phyloP scores from a whole-genome alignment of 1,284 basidiomycete genomes.

The Phellopilus nigrolimitatus region DNA sequence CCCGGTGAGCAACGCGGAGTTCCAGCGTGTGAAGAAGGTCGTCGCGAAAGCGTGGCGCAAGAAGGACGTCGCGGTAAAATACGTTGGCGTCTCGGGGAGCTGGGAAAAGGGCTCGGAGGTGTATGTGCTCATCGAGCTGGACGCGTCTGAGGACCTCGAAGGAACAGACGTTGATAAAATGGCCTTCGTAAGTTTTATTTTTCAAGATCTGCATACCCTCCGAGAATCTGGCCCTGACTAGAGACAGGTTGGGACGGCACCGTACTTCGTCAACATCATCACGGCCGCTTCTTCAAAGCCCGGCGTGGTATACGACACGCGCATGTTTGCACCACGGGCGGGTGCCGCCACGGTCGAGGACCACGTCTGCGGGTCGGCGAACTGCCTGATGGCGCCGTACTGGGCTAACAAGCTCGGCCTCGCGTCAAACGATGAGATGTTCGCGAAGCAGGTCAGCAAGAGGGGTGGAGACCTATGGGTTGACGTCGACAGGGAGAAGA shows the following conservation, averaged over 20 bases:
- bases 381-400: constrained; percentile 48
- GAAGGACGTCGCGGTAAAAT: constrained; percentile 32
- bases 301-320: constrained; percentile 41
- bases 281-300: constrained; percentile 34
- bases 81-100: constrained; percentile 27
- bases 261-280: constrained; percentile 33
- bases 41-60: constrained; percentile 37
- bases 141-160: constrained; percentile 38
- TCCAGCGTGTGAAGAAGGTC: constrained; percentile 26
- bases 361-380: constrained; percentile 54
- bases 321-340: constrained; percentile 45
- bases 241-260: constrained; percentile 18
- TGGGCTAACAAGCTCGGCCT: constrained; percentile 40
- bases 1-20: constrained; percentile 30
- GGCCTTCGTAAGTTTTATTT: constrained; percentile 36
- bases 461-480: constrained; percentile 46
- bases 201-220: background rate
- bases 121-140: constrained; percentile 43
- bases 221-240: constrained; percentile 21
- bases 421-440: constrained; percentile 28
- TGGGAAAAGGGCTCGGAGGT: constrained; percentile 32
- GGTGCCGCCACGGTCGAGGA: constrained; percentile 49
- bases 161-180: constrained; percentile 31
- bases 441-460: constrained; percentile 46
- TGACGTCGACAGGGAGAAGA: constrained; percentile 32